Evolutionary conservation across 2,329 filamentous ascomycete genomes (phyloP).

Genomic region (Trichoderma gracile): DNA sequence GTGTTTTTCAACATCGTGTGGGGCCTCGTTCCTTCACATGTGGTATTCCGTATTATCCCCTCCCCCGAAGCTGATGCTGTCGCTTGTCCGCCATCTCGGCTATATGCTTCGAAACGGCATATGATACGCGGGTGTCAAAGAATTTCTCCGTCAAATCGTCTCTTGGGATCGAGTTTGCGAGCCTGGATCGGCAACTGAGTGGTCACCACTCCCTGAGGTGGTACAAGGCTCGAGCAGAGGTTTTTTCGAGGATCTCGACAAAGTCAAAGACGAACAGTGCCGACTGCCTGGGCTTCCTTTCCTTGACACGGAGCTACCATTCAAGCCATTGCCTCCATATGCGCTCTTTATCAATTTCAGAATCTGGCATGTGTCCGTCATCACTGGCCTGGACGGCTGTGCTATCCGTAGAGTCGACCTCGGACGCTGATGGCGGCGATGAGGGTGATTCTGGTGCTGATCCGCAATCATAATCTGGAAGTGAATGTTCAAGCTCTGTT

Average conservation of each 20-base stretch:
- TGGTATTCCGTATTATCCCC: slow-evolving; percentile 4
- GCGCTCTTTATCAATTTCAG: background rate
- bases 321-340: slow-evolving; percentile 11
- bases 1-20: slow-evolving; percentile 20
- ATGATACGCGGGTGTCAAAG: background rate
- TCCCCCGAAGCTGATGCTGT: slow-evolving; percentile 4
- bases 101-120: slow-evolving; percentile 22
- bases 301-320: background rate
- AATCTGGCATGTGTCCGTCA: background rate
- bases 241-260: background rate
- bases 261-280: background rate
- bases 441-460: background rate
- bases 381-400: background rate
- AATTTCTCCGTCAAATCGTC: background rate
- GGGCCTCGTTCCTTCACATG: slow-evolving; percentile 1
- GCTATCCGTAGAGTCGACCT: background rate
- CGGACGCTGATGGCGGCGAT: background rate
- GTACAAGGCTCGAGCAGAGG: background rate
- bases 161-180: background rate
- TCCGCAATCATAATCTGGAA: background rate
- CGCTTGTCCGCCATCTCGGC: slow-evolving; percentile 7
- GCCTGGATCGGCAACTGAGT: background rate
- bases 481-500: background rate
- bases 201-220: slow-evolving; percentile 2
- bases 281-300: background rate